A percentile compares a stretch with the other conserved stretches of the same genome.
phyloP scores from a whole-genome alignment of 192 early-diverging fungal species.

The Tieghemiomyces parasiticus region DNA sequence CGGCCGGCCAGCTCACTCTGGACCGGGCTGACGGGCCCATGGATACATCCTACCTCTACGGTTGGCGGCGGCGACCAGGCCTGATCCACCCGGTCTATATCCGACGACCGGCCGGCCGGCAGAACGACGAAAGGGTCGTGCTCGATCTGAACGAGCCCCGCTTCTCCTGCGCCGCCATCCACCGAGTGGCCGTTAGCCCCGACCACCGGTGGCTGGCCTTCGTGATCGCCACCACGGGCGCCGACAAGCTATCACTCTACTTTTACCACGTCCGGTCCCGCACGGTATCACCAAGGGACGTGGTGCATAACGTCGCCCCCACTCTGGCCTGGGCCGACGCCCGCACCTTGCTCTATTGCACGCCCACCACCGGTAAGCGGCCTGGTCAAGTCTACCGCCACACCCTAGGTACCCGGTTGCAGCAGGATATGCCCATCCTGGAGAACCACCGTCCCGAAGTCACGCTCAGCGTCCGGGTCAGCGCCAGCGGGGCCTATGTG shows the following conservation, averaged over 20 bases:
- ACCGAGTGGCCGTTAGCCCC: slow-evolving; percentile 1
- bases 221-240: slow-evolving; percentile 1
- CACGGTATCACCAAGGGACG: not conserved
- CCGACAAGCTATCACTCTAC: slow-evolving; percentile 10
- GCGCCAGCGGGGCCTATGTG: slow-evolving; percentile 1
- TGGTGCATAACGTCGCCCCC: slow-evolving; percentile 10
- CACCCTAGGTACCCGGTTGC: not conserved
- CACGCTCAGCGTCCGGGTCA: not conserved
- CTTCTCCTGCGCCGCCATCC: not conserved
- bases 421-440: slow-evolving; percentile 1
- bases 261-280: not conserved
- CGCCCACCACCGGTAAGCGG: not conserved
- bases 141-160: not conserved
- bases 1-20: not conserved
- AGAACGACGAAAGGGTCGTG: not conserved
- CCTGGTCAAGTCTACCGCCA: slow-evolving; percentile 10
- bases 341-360: slow-evolving; percentile 3
- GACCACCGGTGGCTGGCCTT: slow-evolving; percentile 10
- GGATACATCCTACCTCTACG: not conserved
- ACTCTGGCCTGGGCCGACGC: slow-evolving; percentile 3
- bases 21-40: not conserved
- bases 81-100: too few relatives aligned
- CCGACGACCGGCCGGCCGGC: slow-evolving; percentile 1
- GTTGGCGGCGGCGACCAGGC: too few relatives aligned
- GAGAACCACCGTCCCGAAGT: not conserved